Conservation (phyloP, 148 eudicot species). For the Amaranthus cruentus region DNA sequence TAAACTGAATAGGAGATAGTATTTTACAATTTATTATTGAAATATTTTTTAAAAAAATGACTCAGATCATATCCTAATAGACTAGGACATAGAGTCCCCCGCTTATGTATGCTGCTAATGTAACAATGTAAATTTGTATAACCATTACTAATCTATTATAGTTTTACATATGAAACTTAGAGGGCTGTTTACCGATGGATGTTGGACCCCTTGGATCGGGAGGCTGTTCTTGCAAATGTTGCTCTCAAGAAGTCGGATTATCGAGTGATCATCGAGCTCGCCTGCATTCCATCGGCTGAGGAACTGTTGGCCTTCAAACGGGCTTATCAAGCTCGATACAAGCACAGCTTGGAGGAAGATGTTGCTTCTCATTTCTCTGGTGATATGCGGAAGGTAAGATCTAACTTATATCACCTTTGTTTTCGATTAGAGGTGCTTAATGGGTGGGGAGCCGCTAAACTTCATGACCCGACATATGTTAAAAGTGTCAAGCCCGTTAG, state of each 20-base stretch:
- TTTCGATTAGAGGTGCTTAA: too few relatives aligned
- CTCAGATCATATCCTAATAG: too few relatives aligned
- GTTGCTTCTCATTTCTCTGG: constrained; percentile 56
- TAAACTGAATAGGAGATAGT: too few relatives aligned
- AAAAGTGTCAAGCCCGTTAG: too few relatives aligned
- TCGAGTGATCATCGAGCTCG: constrained; percentile 51
- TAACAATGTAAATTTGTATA: neutral
- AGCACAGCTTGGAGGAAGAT: constrained; percentile 79
- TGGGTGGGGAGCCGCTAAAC: too few relatives aligned
- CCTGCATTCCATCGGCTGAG: constrained; percentile 51
- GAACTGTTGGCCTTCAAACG: constrained; percentile 67
- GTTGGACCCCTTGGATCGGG: constrained; percentile 68
- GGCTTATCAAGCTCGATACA: constrained; percentile 65
- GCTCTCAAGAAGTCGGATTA: constrained; percentile 62
- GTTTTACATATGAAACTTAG: constrained; percentile 23
- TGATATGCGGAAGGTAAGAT: constrained; percentile 54
- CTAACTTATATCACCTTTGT: neutral
- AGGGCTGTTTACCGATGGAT: constrained; percentile 76
- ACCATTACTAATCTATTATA: neutral
- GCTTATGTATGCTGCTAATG: too few relatives aligned
- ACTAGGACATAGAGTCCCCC: too few relatives aligned
- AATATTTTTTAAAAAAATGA: too few relatives aligned
- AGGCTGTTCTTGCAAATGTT: constrained; percentile 58
- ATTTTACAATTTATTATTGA: too few relatives aligned
- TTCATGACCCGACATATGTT: too few relatives aligned